Percentiles rank a stretch among this genome's conserved stretches.
These are phyloP conservation scores for Aspergillus sp. DNA, from an alignment of 2,329 filamentous ascomycete species.

Conservation along the genomic window DNA sequence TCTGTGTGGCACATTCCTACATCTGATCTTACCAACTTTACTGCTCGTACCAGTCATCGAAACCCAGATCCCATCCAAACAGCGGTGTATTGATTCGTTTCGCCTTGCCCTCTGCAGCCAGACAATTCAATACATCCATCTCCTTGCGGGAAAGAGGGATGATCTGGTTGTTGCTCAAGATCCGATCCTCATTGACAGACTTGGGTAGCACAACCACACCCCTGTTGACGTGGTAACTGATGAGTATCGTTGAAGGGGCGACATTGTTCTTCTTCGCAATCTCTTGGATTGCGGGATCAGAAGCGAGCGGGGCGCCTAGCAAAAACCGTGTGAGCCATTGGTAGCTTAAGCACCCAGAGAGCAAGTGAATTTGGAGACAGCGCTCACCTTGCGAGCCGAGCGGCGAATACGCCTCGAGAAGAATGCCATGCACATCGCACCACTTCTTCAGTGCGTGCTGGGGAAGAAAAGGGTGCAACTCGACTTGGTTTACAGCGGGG, in stretches of 20 bases:
- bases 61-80: conserved; percentile 38
- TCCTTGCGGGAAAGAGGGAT: neutral
- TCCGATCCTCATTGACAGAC: conserved; percentile 6
- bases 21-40: neutral
- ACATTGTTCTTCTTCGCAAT: neutral
- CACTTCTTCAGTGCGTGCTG: conserved; percentile 42
- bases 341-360: neutral
- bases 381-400: conserved; percentile 20
- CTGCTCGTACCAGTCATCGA: conserved; percentile 31
- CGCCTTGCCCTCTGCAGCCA: conserved; percentile 36
- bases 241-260: conserved; percentile 5
- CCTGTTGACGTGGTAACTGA: conserved; percentile 14
- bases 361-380: too few species aligned
- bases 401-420: conserved; percentile 45
- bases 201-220: conserved; percentile 10
- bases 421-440: conserved; percentile 39
- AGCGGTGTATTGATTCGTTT: conserved; percentile 41
- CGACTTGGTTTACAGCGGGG: conserved; percentile 42
- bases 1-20: too few species aligned
- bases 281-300: neutral
- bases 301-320: neutral
- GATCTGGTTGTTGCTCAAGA: neutral
- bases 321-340: neutral
- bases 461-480: conserved; percentile 45
- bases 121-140: neutral